Evolutionary conservation across 306 rosid species (phyloP).

Genomic region (Abrus precatorius): DNA sequence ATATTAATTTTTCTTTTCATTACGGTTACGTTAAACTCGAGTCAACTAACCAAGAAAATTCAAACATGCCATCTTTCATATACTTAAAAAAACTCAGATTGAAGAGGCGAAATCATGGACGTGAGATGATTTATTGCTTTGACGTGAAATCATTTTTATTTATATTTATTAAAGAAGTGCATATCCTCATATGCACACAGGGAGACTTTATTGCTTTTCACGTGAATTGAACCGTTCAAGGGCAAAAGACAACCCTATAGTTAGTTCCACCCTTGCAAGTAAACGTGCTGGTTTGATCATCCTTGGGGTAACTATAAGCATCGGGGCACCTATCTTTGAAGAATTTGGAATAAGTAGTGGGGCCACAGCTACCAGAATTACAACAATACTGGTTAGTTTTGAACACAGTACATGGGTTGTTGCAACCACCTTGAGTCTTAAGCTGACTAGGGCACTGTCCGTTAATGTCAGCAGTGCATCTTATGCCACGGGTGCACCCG

Average conservation of each 20-base stretch:
- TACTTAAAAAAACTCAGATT: too few species aligned
- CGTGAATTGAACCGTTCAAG: background rate
- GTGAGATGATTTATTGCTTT: too few species aligned
- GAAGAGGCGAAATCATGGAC: too few species aligned
- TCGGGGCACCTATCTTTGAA: conserved; percentile 55
- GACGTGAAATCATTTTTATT: too few species aligned
- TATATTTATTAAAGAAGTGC: too few species aligned
- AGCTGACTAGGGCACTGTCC: conserved; percentile 58
- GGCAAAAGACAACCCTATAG: conserved; percentile 55
- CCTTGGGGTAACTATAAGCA: conserved; percentile 59
- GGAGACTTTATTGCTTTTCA: too few species aligned
- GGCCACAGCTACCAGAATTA: conserved; percentile 46
- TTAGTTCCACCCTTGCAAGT: conserved; percentile 55
- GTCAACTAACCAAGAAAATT: too few species aligned
- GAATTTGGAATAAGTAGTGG: conserved; percentile 47
- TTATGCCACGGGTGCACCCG: too few species aligned
- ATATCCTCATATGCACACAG: too few species aligned
- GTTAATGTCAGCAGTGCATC: conserved; percentile 39
- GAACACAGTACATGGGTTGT: conserved; percentile 57
- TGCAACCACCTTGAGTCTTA: conserved; percentile 57
- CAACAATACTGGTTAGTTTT: conserved; percentile 52
- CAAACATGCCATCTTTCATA: too few species aligned
- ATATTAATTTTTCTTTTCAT: too few species aligned
- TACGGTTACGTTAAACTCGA: too few species aligned
- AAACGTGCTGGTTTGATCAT: conserved; percentile 51